These are phyloP conservation scores for Oryza coarctata DNA, from an alignment of 176 grass and related monocot genomes.

Conservation along the genomic window DNA sequence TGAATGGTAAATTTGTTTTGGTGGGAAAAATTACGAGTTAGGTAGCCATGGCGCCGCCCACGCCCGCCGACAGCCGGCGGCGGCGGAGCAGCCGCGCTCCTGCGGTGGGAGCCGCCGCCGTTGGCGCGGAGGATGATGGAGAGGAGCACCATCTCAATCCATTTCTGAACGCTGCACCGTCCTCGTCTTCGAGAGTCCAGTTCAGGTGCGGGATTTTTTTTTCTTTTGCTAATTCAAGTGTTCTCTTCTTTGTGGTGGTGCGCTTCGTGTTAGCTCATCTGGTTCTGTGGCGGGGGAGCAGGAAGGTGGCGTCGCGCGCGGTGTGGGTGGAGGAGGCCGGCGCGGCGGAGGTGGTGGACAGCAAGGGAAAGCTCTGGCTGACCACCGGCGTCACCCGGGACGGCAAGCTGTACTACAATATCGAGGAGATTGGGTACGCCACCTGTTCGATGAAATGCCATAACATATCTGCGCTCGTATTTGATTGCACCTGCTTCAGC, in stretches of 20 bases:
- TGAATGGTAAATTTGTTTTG: background rate
- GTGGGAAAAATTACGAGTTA: background rate
- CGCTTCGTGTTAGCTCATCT: background rate
- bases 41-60: background rate
- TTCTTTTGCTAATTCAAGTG: background rate
- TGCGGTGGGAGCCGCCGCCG: too few species aligned
- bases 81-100: constrained; percentile 1
- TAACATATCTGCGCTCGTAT: background rate
- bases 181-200: constrained; percentile 29
- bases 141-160: constrained; percentile 61
- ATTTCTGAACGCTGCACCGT: constrained; percentile 28
- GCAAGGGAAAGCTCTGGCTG: constrained; percentile 77
- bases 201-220: constrained; percentile 33
- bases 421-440: constrained; percentile 83
- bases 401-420: constrained; percentile 65
- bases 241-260: background rate
- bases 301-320: constrained; percentile 60
- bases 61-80: background rate
- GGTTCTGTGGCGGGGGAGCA: constrained; percentile 14
- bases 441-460: constrained; percentile 38
- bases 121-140: constrained; percentile 38
- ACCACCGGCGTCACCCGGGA: constrained; percentile 57
- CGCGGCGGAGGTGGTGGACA: constrained; percentile 68
- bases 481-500: background rate
- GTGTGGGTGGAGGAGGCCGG: constrained; percentile 68